These are phyloP conservation scores for Aspergillus terreus DNA, from an alignment of 2,329 filamentous ascomycete species.

Conservation along the genomic window DNA sequence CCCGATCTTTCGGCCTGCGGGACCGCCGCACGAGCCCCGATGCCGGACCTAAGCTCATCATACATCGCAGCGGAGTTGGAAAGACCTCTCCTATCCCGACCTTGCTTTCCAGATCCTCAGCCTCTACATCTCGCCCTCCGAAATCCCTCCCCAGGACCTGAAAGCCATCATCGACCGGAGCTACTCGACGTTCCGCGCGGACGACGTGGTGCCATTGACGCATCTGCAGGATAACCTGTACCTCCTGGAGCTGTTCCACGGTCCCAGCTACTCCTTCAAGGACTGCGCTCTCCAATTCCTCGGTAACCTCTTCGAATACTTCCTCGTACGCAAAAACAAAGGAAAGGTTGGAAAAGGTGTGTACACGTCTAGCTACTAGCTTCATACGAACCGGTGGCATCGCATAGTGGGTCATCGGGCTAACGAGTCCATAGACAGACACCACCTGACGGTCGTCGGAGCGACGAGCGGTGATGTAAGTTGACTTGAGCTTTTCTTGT, in stretches of 20 bases:
- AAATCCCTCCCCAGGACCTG: constrained; percentile 78
- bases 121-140: constrained; percentile 77
- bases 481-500: neutral
- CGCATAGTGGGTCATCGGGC: neutral
- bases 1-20: too few species aligned
- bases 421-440: constrained; percentile 47
- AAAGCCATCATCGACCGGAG: constrained; percentile 78
- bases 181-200: constrained; percentile 82
- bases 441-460: constrained; percentile 82
- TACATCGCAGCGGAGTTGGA: constrained; percentile 5
- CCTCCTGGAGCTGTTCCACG: constrained; percentile 92
- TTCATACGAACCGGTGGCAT: neutral
- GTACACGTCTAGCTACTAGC: neutral
- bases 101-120: constrained; percentile 70
- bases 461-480: constrained; percentile 69
- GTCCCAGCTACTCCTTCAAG: constrained; percentile 93
- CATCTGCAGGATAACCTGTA: constrained; percentile 71
- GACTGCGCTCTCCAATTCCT: constrained; percentile 84
- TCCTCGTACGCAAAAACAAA: constrained; percentile 43
- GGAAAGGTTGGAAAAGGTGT: constrained; percentile 36
- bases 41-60: neutral
- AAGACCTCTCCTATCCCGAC: constrained; percentile 8
- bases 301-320: constrained; percentile 73
- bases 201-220: constrained; percentile 73
- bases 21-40: too few species aligned